Percentiles rank a stretch among this genome's conserved stretches.
Evolutionary conservation across 805 yeast species (phyloP).

Genomic region (Metschnikowia gelsemii): DNA sequence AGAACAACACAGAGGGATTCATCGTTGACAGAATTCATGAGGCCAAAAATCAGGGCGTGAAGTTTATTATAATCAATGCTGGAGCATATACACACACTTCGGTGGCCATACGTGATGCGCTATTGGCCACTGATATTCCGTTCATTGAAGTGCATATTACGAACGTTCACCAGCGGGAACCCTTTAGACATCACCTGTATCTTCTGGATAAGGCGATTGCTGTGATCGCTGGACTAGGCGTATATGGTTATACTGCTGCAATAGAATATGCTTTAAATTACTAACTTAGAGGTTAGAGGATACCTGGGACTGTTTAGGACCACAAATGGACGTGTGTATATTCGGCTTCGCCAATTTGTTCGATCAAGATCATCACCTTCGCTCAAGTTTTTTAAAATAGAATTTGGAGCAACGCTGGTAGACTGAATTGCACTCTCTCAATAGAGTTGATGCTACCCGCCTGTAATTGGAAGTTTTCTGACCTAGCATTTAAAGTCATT

Average conservation of each 20-base stretch:
- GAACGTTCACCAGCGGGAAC: slow-evolving; percentile 51
- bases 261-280: slow-evolving; percentile 42
- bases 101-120: slow-evolving; percentile 50
- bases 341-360: too few species aligned
- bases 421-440: too few species aligned
- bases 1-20: slow-evolving; percentile 47
- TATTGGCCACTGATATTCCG: slow-evolving; percentile 48
- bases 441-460: too few species aligned
- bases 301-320: background rate
- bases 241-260: slow-evolving; percentile 42
- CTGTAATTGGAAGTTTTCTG: too few species aligned
- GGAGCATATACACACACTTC: slow-evolving; percentile 56
- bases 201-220: slow-evolving; percentile 50
- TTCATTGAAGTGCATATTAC: slow-evolving; percentile 52
- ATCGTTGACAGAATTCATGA: slow-evolving; percentile 48
- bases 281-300: slow-evolving; percentile 12
- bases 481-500: too few species aligned
- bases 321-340: too few species aligned
- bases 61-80: slow-evolving; percentile 49
- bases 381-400: too few species aligned
- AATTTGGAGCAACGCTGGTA: too few species aligned
- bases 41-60: slow-evolving; percentile 43
- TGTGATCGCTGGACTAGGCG: slow-evolving; percentile 44
- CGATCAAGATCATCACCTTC: too few species aligned
- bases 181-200: slow-evolving; percentile 50